phyloP scores from a whole-genome alignment of 2,329 filamentous ascomycete species.

The Ilyonectria mors-panacis region DNA sequence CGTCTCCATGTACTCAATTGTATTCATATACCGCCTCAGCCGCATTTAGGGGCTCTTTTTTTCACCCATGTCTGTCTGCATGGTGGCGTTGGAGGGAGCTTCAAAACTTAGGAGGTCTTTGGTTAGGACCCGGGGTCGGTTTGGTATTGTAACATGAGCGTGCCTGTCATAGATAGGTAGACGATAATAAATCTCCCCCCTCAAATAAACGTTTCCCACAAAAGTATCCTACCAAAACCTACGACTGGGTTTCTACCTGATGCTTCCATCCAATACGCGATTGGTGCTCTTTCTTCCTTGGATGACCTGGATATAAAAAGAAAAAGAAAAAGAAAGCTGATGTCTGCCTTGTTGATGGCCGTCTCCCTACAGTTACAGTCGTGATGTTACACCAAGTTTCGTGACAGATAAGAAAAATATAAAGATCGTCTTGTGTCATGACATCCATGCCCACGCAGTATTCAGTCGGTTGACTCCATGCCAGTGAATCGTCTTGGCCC shows the following conservation, averaged over 20 bases:
- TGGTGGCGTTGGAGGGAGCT: slow-evolving; percentile 69
- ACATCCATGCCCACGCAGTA: slow-evolving; percentile 49
- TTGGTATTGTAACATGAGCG: slow-evolving; percentile 63
- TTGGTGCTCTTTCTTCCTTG: neutral
- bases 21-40: slow-evolving; percentile 65
- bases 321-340: neutral
- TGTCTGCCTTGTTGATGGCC: neutral
- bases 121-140: slow-evolving; percentile 59
- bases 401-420: neutral
- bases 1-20: slow-evolving; percentile 62
- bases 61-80: slow-evolving; percentile 63
- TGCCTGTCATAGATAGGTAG: slow-evolving; percentile 59
- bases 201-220: slow-evolving; percentile 51
- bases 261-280: neutral
- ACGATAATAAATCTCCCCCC: slow-evolving; percentile 72
- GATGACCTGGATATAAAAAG: neutral
- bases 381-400: neutral
- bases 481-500: slow-evolving; percentile 47
- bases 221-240: neutral
- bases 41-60: slow-evolving; percentile 53
- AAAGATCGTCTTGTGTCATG: slow-evolving; percentile 30
- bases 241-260: neutral
- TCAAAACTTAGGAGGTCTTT: slow-evolving; percentile 64
- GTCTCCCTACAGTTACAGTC: neutral
- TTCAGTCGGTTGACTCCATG: slow-evolving; percentile 49